Evolutionary conservation across 2,329 filamentous ascomycete genomes (phyloP).

Genomic region (Sphaerostilbella broomeana): DNA sequence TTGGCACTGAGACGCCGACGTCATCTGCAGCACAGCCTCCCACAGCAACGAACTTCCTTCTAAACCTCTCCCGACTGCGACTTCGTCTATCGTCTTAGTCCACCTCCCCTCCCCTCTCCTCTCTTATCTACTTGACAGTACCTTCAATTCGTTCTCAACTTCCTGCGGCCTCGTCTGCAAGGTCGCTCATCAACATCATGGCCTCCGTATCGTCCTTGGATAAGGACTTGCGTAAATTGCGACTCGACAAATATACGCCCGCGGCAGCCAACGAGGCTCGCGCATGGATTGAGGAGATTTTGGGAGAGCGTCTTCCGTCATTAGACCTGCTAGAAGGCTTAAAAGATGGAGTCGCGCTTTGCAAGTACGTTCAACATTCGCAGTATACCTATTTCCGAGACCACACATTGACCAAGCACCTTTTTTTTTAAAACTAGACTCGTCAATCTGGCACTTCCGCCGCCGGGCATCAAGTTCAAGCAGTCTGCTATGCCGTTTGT

Average conservation of each 20-base stretch:
- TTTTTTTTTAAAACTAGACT: slow-evolving; percentile 47
- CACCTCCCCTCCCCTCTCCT: too few species aligned
- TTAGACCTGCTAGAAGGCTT: slow-evolving; percentile 77
- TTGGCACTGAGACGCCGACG: slow-evolving; percentile 8
- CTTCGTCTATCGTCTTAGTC: too few species aligned
- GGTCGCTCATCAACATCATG: slow-evolving; percentile 53
- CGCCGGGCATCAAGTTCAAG: slow-evolving; percentile 82
- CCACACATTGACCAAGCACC: too few species aligned
- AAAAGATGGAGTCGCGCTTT: slow-evolving; percentile 86
- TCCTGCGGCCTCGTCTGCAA: too few species aligned
- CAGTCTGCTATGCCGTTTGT: slow-evolving; percentile 93
- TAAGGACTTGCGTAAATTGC: slow-evolving; percentile 89
- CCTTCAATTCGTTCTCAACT: too few species aligned
- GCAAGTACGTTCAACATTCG: slow-evolving; percentile 58
- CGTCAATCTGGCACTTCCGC: slow-evolving; percentile 69
- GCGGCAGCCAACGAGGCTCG: slow-evolving; percentile 80
- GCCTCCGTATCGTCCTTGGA: slow-evolving; percentile 90
- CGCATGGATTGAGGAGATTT: slow-evolving; percentile 74
- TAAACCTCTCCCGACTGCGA: too few species aligned
- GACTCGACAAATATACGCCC: slow-evolving; percentile 87
- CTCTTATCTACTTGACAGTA: too few species aligned
- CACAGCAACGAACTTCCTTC: slow-evolving; percentile 3
- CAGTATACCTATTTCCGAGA: too few species aligned
- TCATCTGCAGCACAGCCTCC: slow-evolving; percentile 7
- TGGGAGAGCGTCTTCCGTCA: slow-evolving; percentile 65